Evolutionary conservation across 2,329 filamentous ascomycete species (phyloP).

Genomic region (Xylariaceae sp.): DNA sequence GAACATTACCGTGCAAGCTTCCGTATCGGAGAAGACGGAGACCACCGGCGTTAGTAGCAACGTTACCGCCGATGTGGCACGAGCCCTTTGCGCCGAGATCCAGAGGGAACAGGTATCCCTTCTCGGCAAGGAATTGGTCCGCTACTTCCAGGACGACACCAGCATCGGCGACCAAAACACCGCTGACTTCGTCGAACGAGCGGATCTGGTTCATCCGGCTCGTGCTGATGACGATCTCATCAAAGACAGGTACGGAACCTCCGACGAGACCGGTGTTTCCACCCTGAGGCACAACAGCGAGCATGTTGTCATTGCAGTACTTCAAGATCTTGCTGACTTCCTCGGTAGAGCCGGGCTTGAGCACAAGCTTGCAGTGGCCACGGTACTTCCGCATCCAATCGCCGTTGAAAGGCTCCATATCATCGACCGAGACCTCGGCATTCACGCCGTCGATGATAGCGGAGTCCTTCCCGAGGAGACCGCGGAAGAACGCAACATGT

Average conservation of each 20-base stretch:
- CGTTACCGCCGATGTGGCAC: slow-evolving; percentile 92
- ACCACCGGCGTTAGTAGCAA: slow-evolving; percentile 92
- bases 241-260: slow-evolving; percentile 92
- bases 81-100: slow-evolving; percentile 98
- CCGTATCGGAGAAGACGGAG: slow-evolving; percentile 86
- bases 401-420: slow-evolving; percentile 87
- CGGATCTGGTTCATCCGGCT: slow-evolving; percentile 85
- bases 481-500: slow-evolving; percentile 77
- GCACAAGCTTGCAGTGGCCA: slow-evolving; percentile 78
- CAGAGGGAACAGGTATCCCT: slow-evolving; percentile 84
- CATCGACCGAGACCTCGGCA: slow-evolving; percentile 61
- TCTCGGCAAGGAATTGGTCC: slow-evolving; percentile 78
- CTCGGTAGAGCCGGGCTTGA: slow-evolving; percentile 78
- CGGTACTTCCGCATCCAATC: slow-evolving; percentile 99
- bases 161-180: slow-evolving; percentile 82
- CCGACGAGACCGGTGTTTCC: slow-evolving; percentile 96
- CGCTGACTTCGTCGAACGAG: slow-evolving; percentile 89
- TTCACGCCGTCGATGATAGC: slow-evolving; percentile 82
- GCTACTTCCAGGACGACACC: slow-evolving; percentile 86
- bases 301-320: slow-evolving; percentile 89
- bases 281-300: slow-evolving; percentile 94
- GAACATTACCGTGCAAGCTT: slow-evolving; percentile 85
- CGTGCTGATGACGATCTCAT: slow-evolving; percentile 93
- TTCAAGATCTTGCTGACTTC: slow-evolving; percentile 86
- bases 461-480: slow-evolving; percentile 70